These are phyloP conservation scores for Aureobasidium sp. DNA, from an alignment of 2,329 filamentous ascomycete species.

Conservation along the genomic window DNA sequence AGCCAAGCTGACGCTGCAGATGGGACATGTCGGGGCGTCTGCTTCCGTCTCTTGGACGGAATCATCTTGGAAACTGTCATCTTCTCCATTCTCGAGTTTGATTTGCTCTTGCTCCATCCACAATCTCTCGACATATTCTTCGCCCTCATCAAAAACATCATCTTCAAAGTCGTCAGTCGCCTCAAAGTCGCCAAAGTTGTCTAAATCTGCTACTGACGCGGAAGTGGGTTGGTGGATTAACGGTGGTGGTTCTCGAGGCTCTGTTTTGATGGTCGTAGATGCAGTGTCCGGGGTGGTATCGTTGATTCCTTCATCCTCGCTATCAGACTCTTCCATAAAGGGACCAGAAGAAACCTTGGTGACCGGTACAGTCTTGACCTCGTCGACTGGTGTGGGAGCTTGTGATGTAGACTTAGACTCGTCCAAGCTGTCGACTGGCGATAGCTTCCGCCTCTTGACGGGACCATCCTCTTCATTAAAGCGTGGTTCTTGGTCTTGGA, in stretches of 20 bases:
- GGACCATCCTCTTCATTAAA: slow-evolving; percentile 36
- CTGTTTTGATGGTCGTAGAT: not conserved
- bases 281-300: not conserved
- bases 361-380: not conserved
- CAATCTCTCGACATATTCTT: slow-evolving; percentile 43
- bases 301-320: slow-evolving; percentile 36
- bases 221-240: slow-evolving; percentile 2
- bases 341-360: slow-evolving; percentile 39
- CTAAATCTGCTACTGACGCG: slow-evolving; percentile 23
- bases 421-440: slow-evolving; percentile 12
- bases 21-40: slow-evolving; percentile 53
- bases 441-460: slow-evolving; percentile 33
- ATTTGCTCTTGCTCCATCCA: slow-evolving; percentile 65
- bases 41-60: not conserved
- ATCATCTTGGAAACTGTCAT: slow-evolving; percentile 15
- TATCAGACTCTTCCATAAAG: slow-evolving; percentile 64
- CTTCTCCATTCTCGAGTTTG: slow-evolving; percentile 39
- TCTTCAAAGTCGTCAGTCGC: slow-evolving; percentile 52
- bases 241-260: not conserved
- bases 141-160: slow-evolving; percentile 46
- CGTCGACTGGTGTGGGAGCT: not conserved
- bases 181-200: slow-evolving; percentile 44
- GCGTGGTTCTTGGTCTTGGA: slow-evolving; percentile 20
- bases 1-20: slow-evolving; percentile 60
- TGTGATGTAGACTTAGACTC: slow-evolving; percentile 32